Conservation (phyloP, 495 filamentous ascomycete species). For the Recurvomyces mirabilis region DNA sequence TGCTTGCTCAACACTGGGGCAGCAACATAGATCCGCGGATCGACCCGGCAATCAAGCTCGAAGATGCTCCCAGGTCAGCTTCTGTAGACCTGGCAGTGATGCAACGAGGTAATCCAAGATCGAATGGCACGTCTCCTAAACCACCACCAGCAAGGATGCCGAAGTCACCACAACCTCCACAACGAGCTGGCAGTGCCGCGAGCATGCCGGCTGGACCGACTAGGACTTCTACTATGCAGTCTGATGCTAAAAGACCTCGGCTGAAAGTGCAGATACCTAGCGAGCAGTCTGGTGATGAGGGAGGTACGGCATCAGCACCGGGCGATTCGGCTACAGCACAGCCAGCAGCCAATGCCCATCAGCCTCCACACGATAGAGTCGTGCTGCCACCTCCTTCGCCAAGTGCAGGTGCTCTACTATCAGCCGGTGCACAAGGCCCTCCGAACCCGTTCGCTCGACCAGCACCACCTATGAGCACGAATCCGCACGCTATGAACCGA, state of each 20-base stretch:
- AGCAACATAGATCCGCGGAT: slow-evolving; percentile 38
- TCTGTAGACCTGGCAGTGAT: slow-evolving; percentile 52
- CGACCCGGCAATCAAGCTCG: slow-evolving; percentile 32
- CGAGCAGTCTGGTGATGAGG: slow-evolving; percentile 74
- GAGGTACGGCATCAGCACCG: slow-evolving; percentile 63
- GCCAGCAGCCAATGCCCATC: slow-evolving; percentile 40
- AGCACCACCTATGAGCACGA: slow-evolving; percentile 46
- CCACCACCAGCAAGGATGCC: slow-evolving; percentile 4
- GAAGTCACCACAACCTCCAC: slow-evolving; percentile 15
- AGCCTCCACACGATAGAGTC: slow-evolving; percentile 44
- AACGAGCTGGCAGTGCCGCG: slow-evolving; percentile 25
- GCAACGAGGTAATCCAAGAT: slow-evolving; percentile 28
- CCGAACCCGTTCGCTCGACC: slow-evolving; percentile 93
- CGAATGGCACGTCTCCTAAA: slow-evolving; percentile 17
- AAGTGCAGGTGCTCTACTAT: slow-evolving; percentile 70
- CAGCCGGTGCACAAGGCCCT: slow-evolving; percentile 83
- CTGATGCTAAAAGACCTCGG: slow-evolving; percentile 56
- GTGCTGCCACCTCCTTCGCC: slow-evolving; percentile 91
- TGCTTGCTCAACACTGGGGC: slow-evolving; percentile 71
- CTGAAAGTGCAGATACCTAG: slow-evolving; percentile 91
- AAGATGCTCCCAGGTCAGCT: slow-evolving; percentile 41
- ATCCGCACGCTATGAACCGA: slow-evolving; percentile 44
- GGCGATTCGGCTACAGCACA: slow-evolving; percentile 50
- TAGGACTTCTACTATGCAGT: slow-evolving; percentile 57
- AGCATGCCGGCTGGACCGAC: slow-evolving; percentile 29